phyloP scores from a whole-genome alignment of 306 rosid genomes.

The Lithocarpus polystachyus region DNA sequence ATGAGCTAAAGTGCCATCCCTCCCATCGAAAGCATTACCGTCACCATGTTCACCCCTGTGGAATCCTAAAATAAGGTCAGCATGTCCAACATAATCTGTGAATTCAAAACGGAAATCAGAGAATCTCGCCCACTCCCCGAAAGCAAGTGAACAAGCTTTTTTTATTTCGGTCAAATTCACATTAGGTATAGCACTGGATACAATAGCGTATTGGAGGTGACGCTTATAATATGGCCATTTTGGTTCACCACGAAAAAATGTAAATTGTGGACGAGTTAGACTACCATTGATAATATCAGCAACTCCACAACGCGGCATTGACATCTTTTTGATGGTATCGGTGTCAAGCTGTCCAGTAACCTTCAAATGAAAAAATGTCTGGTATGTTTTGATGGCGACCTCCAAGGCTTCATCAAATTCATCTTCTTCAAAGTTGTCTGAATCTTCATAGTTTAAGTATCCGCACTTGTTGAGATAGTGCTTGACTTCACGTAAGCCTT shows the following conservation, averaged over 20 bases:
- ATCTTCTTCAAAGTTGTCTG: no score
- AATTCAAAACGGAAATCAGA: not conserved
- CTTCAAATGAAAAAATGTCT: not conserved
- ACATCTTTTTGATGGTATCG: not conserved
- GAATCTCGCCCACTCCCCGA: not conserved
- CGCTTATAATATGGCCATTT: constrained; percentile 13
- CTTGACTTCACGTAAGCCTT: not conserved
- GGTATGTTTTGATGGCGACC: not conserved
- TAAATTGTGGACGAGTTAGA: not conserved
- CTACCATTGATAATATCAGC: not conserved
- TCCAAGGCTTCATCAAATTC: not conserved
- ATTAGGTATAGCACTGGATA: not conserved
- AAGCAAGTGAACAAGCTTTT: not conserved
- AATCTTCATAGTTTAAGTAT: not conserved
- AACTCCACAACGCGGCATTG: constrained; percentile 11
- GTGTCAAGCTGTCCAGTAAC: constrained; percentile 19
- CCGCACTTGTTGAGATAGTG: not conserved
- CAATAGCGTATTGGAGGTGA: not conserved
- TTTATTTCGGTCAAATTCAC: not conserved
- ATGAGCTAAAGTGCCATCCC: not conserved
- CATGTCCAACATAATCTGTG: not conserved
- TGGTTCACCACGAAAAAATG: not conserved
- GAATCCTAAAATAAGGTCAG: not conserved
- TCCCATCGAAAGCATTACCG: not conserved
- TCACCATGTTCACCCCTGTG: not conserved